A percentile compares a stretch with the other conserved stretches of the same genome.
These are phyloP conservation scores for Venturiaceae sp. DNA, from an alignment of 2,329 filamentous ascomycete genomes.

Conservation along the genomic window DNA sequence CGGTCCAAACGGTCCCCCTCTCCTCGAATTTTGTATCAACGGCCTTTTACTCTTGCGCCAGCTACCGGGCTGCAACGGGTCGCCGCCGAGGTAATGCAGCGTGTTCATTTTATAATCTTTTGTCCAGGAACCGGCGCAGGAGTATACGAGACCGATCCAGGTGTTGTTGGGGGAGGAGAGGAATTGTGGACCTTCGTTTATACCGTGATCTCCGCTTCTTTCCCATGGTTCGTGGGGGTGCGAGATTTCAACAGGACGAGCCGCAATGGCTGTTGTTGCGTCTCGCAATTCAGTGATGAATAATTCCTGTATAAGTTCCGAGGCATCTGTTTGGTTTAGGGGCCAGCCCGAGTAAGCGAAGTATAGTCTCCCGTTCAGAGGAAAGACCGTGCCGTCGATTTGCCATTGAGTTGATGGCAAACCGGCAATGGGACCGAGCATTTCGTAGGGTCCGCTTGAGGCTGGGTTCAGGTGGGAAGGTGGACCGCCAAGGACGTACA, in stretches of 20 bases:
- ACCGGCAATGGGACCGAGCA: constrained; percentile 29
- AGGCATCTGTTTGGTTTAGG: constrained; percentile 19
- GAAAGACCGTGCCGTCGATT: constrained; percentile 37
- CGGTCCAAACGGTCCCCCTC: constrained; percentile 31
- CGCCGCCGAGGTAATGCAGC: constrained; percentile 28
- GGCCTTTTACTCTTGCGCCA: constrained; percentile 31
- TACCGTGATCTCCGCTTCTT: constrained; percentile 27
- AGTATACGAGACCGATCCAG: constrained; percentile 37
- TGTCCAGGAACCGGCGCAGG: constrained; percentile 36
- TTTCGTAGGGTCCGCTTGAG: constrained; percentile 25
- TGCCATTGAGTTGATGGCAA: constrained; percentile 35
- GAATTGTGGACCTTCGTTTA: constrained; percentile 36
- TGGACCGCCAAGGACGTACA: constrained; percentile 36
- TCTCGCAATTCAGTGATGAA: constrained; percentile 30
- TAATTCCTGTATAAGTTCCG: constrained; percentile 31
- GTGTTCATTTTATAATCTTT: constrained; percentile 39
- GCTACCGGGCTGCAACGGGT: constrained; percentile 24
- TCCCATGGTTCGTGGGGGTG: constrained; percentile 31
- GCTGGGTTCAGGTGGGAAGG: constrained; percentile 17
- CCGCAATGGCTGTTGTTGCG: constrained; percentile 22
- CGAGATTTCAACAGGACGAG: constrained; percentile 26
- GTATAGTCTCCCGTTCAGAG: constrained; percentile 25
- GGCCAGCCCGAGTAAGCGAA: constrained; percentile 40
- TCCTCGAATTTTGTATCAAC: constrained; percentile 24
- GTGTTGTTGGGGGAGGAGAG: constrained; percentile 22